Conservation (phyloP, 305 asterid species). For the Andrographis paniculata region DNA sequence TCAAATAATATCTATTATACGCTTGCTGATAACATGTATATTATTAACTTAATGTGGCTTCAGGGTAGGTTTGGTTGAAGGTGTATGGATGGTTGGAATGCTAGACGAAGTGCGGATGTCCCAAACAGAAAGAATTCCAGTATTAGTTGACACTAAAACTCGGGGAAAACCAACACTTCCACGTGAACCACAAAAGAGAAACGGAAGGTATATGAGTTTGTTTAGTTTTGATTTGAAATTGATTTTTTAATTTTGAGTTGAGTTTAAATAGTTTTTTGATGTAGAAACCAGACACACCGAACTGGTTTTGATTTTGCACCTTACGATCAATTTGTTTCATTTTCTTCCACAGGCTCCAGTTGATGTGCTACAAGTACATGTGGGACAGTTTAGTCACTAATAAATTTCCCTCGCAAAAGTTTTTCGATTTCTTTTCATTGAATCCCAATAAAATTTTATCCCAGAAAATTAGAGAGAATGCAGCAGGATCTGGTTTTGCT, state of each 20-base stretch:
- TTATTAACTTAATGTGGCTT: constrained; percentile 20
- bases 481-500: constrained; percentile 62
- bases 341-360: constrained; percentile 60
- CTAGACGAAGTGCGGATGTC: constrained; percentile 76
- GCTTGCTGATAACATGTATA: constrained; percentile 16
- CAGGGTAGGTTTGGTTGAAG: constrained; percentile 79
- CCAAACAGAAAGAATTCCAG: constrained; percentile 39
- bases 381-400: constrained; percentile 75
- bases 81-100: constrained; percentile 84
- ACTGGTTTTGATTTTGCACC: too few species aligned
- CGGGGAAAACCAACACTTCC: constrained; percentile 63
- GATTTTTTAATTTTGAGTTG: too few species aligned
- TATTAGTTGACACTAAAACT: constrained; percentile 79
- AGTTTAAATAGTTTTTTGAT: too few species aligned
- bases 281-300: too few species aligned
- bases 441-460: constrained; percentile 55
- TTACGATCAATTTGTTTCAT: too few species aligned
- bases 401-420: constrained; percentile 48
- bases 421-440: constrained; percentile 72
- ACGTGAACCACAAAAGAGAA: constrained; percentile 72
- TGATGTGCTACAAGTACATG: constrained; percentile 85
- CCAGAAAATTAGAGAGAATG: constrained; percentile 44
- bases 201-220: constrained; percentile 54
- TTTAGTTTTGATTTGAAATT: too few species aligned
- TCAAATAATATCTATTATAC: background rate